Percentiles rank a stretch among this genome's conserved stretches.
phyloP scores from a whole-genome alignment of 805 yeast genomes.

The Ogataea paradorogensis region DNA sequence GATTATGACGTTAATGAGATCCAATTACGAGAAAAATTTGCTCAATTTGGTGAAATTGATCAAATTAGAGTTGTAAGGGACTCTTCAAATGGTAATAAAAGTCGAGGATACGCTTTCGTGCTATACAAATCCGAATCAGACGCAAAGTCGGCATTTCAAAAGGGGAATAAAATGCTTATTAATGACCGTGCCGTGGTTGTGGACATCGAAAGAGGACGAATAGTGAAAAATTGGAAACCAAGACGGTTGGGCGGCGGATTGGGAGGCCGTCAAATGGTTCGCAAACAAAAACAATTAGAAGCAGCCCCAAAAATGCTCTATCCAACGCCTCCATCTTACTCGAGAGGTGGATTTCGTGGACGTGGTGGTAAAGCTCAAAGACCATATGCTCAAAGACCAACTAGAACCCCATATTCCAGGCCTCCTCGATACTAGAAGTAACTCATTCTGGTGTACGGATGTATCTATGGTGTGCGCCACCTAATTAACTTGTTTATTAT shows the following conservation, averaged over 20 bases:
- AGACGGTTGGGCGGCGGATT: constrained; percentile 84
- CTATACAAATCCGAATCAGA: constrained; percentile 61
- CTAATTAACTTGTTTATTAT: constrained; percentile 4
- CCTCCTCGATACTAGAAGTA: constrained; percentile 7
- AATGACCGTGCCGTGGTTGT: constrained; percentile 58
- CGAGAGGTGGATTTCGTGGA: constrained; percentile 9
- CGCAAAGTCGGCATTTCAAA: constrained; percentile 59
- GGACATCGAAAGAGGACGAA: constrained; percentile 69
- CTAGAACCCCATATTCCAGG: constrained; percentile 4
- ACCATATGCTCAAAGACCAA: constrained; percentile 4
- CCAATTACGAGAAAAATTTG: constrained; percentile 62
- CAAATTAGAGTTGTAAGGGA: constrained; percentile 56
- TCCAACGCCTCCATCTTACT: constrained; percentile 21
- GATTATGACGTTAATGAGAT: constrained; percentile 62
- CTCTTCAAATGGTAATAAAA: constrained; percentile 39
- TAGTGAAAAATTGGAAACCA: constrained; percentile 67
- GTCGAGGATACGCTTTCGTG: constrained; percentile 83
- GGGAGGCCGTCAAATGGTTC: constrained; percentile 54
- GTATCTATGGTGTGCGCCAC: constrained; percentile 5
- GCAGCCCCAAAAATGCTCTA: constrained; percentile 14
- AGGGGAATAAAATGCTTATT: constrained; percentile 51
- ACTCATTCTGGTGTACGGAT: constrained; percentile 12
- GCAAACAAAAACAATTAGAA: constrained; percentile 6
- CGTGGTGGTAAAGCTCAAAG: constrained; percentile 14
- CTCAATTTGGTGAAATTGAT: constrained; percentile 69